Conservation (phyloP, 805 yeast species). For the Candida pseudofarinosa region DNA sequence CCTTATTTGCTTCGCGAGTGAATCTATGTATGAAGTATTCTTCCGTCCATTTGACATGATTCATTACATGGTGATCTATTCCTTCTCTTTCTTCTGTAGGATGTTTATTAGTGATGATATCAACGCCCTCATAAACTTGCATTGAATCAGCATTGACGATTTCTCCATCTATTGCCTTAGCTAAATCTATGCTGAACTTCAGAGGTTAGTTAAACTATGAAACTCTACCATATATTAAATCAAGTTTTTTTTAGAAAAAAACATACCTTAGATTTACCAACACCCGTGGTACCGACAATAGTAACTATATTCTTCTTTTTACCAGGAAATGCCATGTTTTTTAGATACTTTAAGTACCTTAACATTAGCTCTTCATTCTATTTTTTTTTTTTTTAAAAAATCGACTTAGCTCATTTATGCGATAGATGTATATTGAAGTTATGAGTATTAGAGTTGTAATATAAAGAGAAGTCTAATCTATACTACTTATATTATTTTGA, state of each 20-base stretch:
- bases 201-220: conserved; percentile 6
- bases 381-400: conserved; percentile 1
- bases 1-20: conserved; percentile 60
- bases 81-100: conserved; percentile 75
- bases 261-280: conserved; percentile 80
- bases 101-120: conserved; percentile 86
- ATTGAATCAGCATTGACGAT: conserved; percentile 94
- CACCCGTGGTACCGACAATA: conserved; percentile 92
- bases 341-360: conserved; percentile 15
- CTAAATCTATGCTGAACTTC: conserved; percentile 70
- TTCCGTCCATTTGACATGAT: conserved; percentile 75
- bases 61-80: conserved; percentile 80
- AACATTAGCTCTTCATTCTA: conserved; percentile 4
- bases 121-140: conserved; percentile 81
- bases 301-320: conserved; percentile 47
- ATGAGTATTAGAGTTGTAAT: no score
- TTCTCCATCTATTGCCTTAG: conserved; percentile 76
- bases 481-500: no score
- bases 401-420: neutral
- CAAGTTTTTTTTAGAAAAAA: neutral
- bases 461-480: no score
- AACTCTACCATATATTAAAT: neutral
- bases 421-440: no score
- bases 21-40: conserved; percentile 81
- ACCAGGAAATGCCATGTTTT: conserved; percentile 25